Base-by-base conservation (phyloP, 23 red algal genomes). In the Gracilaria domingensis region DNA sequence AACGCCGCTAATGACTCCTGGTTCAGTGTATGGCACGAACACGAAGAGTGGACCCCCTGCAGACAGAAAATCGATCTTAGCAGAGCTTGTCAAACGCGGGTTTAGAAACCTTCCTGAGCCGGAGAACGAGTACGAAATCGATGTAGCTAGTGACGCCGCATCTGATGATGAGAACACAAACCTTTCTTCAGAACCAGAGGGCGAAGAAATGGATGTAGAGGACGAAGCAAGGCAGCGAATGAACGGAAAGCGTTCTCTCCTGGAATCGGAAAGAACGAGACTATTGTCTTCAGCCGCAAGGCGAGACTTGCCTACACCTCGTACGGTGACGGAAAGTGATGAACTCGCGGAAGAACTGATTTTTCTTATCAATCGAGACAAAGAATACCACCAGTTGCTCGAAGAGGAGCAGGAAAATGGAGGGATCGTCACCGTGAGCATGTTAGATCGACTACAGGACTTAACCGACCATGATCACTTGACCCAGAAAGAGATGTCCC, bases 41-140 rank as follows among this genome's bases (percentile, higher is more conserved):
- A 51, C 72, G 23, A 26, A n/a, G 4, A 28, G 23, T 61, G 55
- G 33, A 2, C 5, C 79, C 50, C 8, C 12, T 38, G 28, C 1
- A 55, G 50, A 61, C 36, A 45, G 72, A 28, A 48, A 51, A 28
- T 77, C 39, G 8, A 30, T 50, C 18, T 25, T 85, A 32, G 17
- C 20, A 26, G 81, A 85, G 36, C 44, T 69, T 70, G 33, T 85
- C 81, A 85, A 85, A 25, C 59, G 29, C 8, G 59, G 81, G 32
- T 70, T 88, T 44, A 33, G 40, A n/a, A 44, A 48, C 17, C 76
- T 91, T 47, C 87, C 87, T 14, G 87, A 91, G 40, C 87, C 87
- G 38, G 75, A 91, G 47, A 81, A 91, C 34, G 87, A 91, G 58
- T 91, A 91, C 53, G 56, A 80, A 70, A 65, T 81, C 59, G 87